Evolutionary conservation across 306 rosid species (phyloP).

Genomic region (Oemleria cerasiformis): DNA sequence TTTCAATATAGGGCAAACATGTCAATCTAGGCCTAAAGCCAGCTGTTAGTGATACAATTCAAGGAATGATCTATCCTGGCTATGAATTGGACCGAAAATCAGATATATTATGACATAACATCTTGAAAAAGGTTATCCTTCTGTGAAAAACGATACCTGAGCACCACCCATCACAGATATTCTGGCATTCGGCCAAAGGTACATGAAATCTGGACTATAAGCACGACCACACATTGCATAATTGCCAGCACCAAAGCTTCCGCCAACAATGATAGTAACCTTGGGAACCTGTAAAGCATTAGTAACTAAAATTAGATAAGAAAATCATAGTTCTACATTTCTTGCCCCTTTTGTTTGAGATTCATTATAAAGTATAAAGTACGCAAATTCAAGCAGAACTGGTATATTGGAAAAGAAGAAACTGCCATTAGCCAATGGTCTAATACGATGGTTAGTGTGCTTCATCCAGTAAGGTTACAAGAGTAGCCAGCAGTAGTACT

Average conservation of each 20-base stretch:
- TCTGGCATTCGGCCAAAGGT: constrained; percentile 94
- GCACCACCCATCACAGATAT: constrained; percentile 99
- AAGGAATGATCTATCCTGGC: background rate
- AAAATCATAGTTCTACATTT: background rate
- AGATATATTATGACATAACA: background rate
- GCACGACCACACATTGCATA: constrained; percentile 99
- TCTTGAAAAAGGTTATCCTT: background rate
- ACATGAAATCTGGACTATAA: constrained; percentile 90
- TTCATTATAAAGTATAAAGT: background rate
- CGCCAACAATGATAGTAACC: constrained; percentile 83
- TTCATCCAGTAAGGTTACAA: background rate
- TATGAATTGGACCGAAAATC: constrained; percentile 6
- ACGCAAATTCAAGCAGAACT: background rate
- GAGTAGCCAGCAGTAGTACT: background rate
- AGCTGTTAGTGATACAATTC: constrained; percentile 15
- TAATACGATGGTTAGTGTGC: background rate
- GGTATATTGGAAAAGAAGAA: background rate
- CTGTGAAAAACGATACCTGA: constrained; percentile 52
- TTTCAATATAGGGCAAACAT: constrained; percentile 11
- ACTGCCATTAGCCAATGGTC: background rate
- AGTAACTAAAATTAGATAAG: constrained; percentile 15
- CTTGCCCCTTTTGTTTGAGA: background rate
- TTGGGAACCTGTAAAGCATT: constrained; percentile 74
- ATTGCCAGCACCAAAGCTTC: constrained; percentile 98
- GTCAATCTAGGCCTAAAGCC: constrained; percentile 8